phyloP scores from a whole-genome alignment of 352 stramenopile genomes.

The Pelagophyceae sp. region DNA sequence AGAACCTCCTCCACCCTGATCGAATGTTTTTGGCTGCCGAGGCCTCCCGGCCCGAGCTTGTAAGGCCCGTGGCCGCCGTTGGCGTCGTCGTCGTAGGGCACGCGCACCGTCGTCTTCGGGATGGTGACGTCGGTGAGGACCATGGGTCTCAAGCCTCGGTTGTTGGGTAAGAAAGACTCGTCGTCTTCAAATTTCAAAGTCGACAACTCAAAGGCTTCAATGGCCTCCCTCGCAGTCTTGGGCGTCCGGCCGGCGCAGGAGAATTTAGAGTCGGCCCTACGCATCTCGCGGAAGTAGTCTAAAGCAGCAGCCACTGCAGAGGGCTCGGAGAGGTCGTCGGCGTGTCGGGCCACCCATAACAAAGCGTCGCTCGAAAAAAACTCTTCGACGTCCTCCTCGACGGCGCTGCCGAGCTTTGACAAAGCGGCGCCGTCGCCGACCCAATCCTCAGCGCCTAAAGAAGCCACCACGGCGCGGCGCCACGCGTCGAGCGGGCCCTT shows the following conservation, averaged over 20 bases:
- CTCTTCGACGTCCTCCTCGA: background rate
- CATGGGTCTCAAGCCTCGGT: background rate
- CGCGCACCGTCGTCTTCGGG: background rate
- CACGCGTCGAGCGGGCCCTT: background rate
- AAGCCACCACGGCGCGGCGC: background rate
- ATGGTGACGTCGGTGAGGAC: background rate
- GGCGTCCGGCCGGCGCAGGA: background rate
- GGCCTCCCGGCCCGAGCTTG: background rate
- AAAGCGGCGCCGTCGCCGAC: background rate
- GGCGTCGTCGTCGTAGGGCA: slow-evolving; percentile 3
- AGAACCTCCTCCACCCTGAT: slow-evolving; percentile 11
- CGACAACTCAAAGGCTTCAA: background rate
- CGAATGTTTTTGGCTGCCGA: background rate
- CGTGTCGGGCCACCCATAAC: background rate
- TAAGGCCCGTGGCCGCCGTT: slow-evolving; percentile 7
- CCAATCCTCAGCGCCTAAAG: background rate
- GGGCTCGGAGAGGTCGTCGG: background rate
- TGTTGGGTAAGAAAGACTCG: slow-evolving; percentile 14
- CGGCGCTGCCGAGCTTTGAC: background rate
- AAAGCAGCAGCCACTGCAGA: background rate
- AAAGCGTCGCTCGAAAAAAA: background rate
- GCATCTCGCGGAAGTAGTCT: slow-evolving; percentile 6
- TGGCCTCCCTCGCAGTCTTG: background rate
- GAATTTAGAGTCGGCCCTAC: background rate
- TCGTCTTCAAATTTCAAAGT: slow-evolving; percentile 6